Percentiles rank a stretch among this genome's conserved stretches.
Evolutionary conservation across 345 rosid genomes (phyloP).

Genomic region (Barbarea vulgaris): DNA sequence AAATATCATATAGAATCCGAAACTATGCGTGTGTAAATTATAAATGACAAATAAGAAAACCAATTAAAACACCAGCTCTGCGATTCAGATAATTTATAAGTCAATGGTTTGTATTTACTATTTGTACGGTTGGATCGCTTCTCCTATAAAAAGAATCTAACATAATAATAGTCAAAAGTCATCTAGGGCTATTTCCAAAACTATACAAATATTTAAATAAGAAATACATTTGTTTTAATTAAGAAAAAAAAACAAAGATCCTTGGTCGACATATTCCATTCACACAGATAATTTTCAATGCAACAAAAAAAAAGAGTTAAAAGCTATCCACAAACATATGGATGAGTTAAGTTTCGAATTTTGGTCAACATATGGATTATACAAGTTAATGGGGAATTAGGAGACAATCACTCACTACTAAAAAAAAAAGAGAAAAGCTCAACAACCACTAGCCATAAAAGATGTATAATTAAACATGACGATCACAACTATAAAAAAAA

Average conservation of each 20-base stretch:
- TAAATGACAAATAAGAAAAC: background rate
- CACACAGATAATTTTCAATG: background rate
- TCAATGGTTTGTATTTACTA: background rate
- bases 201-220: background rate
- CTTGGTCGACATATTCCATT: background rate
- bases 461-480: conserved; percentile 25
- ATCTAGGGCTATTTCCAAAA: background rate
- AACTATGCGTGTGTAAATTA: background rate
- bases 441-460: background rate
- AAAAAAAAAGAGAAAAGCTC: background rate
- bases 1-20: background rate
- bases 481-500: background rate
- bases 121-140: background rate
- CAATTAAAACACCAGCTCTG: background rate
- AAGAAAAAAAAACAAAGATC: background rate
- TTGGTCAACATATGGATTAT: conserved; percentile 2
- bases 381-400: background rate
- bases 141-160: background rate
- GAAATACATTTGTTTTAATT: background rate
- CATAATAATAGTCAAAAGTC: background rate
- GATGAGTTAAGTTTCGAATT: background rate
- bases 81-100: background rate
- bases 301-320: background rate
- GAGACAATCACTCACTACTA: background rate
- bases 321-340: background rate